Evolutionary conservation across 177 flowering plant species (phyloP).

Genomic region (Tripterygium wilfordii): DNA sequence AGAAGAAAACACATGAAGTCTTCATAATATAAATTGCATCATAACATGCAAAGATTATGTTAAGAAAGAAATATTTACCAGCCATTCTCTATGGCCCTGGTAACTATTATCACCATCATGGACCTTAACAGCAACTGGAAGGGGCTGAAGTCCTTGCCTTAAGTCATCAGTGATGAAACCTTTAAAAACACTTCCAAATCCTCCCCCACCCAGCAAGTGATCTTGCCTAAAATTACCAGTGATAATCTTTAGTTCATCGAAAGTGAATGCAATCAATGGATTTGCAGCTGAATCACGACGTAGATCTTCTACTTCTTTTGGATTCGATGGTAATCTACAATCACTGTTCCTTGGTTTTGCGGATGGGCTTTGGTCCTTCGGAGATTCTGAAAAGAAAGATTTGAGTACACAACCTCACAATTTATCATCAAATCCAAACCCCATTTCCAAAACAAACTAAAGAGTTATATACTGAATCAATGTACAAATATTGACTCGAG

Average conservation of each 20-base stretch:
- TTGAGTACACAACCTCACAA: not conserved
- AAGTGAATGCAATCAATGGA: slow-evolving; percentile 73
- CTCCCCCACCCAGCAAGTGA: slow-evolving; percentile 79
- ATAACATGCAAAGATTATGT: not conserved
- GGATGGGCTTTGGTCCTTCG: slow-evolving; percentile 39
- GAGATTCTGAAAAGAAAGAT: slow-evolving; percentile 38
- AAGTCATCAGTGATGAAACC: slow-evolving; percentile 67
- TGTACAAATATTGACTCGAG: too few relatives aligned
- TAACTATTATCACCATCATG: slow-evolving; percentile 87
- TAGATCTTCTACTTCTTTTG: slow-evolving; percentile 85
- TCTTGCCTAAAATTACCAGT: slow-evolving; percentile 81
- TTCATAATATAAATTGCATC: not conserved
- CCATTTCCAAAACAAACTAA: too few relatives aligned
- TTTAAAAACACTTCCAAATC: slow-evolving; percentile 88
- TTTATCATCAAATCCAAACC: not conserved
- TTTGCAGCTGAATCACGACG: slow-evolving; percentile 72
- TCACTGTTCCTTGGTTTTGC: slow-evolving; percentile 22
- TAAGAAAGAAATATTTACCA: slow-evolving; percentile 50
- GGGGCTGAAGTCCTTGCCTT: slow-evolving; percentile 47
- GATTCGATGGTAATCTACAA: slow-evolving; percentile 66
- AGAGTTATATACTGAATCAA: not conserved
- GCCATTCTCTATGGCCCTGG: slow-evolving; percentile 98
- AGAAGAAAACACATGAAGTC: too few relatives aligned
- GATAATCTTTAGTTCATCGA: slow-evolving; percentile 54
- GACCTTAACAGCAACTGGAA: slow-evolving; percentile 88